phyloP scores from a whole-genome alignment of 2,329 filamentous ascomycete genomes.

The Pyrenochaeta sp. region DNA sequence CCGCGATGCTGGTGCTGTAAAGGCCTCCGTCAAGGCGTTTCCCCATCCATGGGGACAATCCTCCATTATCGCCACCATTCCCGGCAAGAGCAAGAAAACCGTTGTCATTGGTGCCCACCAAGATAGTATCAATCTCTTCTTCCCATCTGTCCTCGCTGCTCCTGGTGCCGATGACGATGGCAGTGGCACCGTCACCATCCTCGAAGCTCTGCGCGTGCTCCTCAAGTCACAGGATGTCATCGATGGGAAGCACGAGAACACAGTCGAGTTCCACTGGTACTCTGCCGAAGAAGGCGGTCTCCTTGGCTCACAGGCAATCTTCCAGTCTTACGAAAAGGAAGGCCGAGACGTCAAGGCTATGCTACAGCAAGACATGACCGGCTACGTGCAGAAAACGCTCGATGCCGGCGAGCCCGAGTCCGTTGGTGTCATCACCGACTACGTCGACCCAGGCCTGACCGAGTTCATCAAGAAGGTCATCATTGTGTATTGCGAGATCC shows the following conservation, averaged over 20 bases:
- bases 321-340: slow-evolving; percentile 77
- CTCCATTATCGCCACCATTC: slow-evolving; percentile 90
- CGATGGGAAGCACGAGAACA: slow-evolving; percentile 78
- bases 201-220: slow-evolving; percentile 86
- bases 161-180: slow-evolving; percentile 97
- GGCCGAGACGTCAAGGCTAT: slow-evolving; percentile 86
- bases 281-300: slow-evolving; percentile 88
- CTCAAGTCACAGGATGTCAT: slow-evolving; percentile 75
- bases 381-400: slow-evolving; percentile 81
- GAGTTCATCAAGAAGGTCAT: slow-evolving; percentile 91
- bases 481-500: slow-evolving; percentile 85
- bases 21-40: slow-evolving; percentile 76
- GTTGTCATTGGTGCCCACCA: slow-evolving; percentile 88
- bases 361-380: slow-evolving; percentile 96
- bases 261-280: slow-evolving; percentile 97
- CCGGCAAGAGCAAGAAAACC: slow-evolving; percentile 82
- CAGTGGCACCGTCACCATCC: slow-evolving; percentile 89
- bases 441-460: slow-evolving; percentile 81
- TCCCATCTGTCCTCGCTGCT: slow-evolving; percentile 82
- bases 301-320: slow-evolving; percentile 88
- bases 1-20: slow-evolving; percentile 71
- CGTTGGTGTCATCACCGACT: slow-evolving; percentile 93
- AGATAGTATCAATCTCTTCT: slow-evolving; percentile 84
- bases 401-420: slow-evolving; percentile 83
- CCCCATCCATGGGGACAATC: slow-evolving; percentile 86